These are phyloP conservation scores for Entelexis paramagnoliae DNA, from an alignment of 1,139 yeast genomes.

Conservation along the genomic window DNA sequence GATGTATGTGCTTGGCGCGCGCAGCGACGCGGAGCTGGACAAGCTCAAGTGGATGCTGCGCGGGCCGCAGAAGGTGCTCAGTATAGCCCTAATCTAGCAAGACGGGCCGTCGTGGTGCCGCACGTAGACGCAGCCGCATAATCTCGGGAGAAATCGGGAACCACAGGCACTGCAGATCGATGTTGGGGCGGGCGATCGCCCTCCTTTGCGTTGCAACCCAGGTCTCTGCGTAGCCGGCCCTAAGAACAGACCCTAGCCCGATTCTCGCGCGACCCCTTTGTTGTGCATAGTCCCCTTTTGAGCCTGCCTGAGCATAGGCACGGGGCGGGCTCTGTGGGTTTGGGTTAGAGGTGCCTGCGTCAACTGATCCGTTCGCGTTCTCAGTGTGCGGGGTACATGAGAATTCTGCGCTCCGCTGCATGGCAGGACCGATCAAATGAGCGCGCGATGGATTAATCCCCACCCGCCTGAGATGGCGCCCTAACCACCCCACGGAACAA, in stretches of 20 bases:
- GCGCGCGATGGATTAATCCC: neutral
- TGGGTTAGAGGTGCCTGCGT: neutral
- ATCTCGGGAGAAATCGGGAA: neutral
- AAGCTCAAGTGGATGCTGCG: conserved; percentile 16
- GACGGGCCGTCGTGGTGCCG: neutral
- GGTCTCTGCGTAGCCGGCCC: too few species aligned
- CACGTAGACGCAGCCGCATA: neutral
- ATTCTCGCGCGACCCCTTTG: too few species aligned
- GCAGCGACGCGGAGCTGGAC: neutral
- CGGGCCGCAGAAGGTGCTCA: neutral
- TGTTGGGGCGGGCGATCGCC: too few species aligned
- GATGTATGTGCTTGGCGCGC: conserved; percentile 14
- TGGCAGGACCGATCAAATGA: neutral
- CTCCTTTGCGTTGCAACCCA: too few species aligned
- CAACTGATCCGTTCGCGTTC: neutral
- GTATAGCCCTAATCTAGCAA: neutral
- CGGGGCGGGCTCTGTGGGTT: too few species aligned
- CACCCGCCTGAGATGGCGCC: neutral
- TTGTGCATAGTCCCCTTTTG: too few species aligned
- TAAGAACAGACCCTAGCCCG: too few species aligned
- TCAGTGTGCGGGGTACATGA: conserved; percentile 1
- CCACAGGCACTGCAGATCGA: too few species aligned
- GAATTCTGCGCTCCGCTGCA: neutral
- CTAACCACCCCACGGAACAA: neutral
- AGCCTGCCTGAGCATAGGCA: too few species aligned